Conservation (phyloP, 2,329 filamentous ascomycete genomes). For the Ophiosphaerella herpotricha region DNA sequence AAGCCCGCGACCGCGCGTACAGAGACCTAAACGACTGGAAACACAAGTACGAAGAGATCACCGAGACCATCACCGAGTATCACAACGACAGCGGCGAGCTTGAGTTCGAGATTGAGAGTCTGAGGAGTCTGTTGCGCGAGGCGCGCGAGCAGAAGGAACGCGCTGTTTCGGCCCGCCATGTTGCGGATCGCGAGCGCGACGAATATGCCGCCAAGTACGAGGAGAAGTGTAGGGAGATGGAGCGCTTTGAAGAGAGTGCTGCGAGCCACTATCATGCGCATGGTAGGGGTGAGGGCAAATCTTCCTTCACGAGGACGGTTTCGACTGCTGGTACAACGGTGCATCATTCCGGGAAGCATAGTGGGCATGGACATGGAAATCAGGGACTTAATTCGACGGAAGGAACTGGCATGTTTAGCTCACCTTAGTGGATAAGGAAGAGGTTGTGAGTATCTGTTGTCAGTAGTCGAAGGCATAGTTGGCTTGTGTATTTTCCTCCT, state of each 20-base stretch:
- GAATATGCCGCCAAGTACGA: conserved; percentile 27
- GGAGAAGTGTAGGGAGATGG: conserved; percentile 31
- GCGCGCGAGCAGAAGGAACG: conserved; percentile 31
- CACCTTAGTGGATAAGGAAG: background rate
- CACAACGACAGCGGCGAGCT: conserved; percentile 24
- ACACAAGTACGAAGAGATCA: conserved; percentile 29
- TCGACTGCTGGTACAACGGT: conserved; percentile 20
- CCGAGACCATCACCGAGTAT: conserved; percentile 27
- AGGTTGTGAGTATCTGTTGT: too few species aligned
- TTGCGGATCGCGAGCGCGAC: conserved; percentile 30
- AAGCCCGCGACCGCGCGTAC: conserved; percentile 22
- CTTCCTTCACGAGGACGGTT: conserved; percentile 13
- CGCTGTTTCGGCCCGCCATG: conserved; percentile 23
- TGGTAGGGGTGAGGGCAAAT: conserved; percentile 6
- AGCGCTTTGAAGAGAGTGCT: conserved; percentile 24
- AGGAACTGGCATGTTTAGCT: conserved; percentile 5
- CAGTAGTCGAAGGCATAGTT: too few species aligned
- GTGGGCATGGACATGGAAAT: conserved; percentile 2
- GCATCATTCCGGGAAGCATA: conserved; percentile 17
- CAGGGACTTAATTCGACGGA: background rate
- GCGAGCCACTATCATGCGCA: conserved; percentile 18
- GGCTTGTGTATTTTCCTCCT: too few species aligned
- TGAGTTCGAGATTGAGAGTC: conserved; percentile 28
- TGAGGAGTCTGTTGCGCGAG: conserved; percentile 25
- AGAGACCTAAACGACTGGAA: conserved; percentile 27